Conservation (phyloP, 1,139 yeast species). For the Nakaseomyces glabratus region DNA sequence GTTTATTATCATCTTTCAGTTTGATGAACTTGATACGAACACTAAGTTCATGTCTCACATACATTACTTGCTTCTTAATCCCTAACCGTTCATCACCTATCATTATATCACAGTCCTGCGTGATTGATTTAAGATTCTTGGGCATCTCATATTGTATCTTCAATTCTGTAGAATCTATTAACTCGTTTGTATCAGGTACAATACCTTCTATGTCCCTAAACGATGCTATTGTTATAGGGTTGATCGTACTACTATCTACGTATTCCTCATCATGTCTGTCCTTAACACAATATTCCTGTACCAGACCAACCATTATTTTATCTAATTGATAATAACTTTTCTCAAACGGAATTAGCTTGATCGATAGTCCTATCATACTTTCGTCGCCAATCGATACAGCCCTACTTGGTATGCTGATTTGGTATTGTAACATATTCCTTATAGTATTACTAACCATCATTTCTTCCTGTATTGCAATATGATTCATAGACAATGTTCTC, state of each 20-base stretch:
- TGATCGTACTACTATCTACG: slow-evolving; percentile 37
- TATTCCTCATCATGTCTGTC: slow-evolving; percentile 34
- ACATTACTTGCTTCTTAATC: slow-evolving; percentile 30
- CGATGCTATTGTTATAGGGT: slow-evolving; percentile 33
- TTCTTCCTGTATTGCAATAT: slow-evolving; percentile 43
- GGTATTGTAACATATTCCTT: slow-evolving; percentile 59
- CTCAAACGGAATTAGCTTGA: slow-evolving; percentile 43
- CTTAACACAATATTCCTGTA: slow-evolving; percentile 43
- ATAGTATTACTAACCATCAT: slow-evolving; percentile 54
- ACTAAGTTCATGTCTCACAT: slow-evolving; percentile 24
- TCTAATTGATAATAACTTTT: slow-evolving; percentile 45
- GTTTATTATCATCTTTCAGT: slow-evolving; percentile 11
- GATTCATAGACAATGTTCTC: slow-evolving; percentile 47
- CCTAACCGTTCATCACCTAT: slow-evolving; percentile 38
- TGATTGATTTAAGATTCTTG: slow-evolving; percentile 40
- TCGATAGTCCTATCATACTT: slow-evolving; percentile 43
- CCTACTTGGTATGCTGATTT: slow-evolving; percentile 45
- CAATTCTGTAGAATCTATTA: slow-evolving; percentile 45
- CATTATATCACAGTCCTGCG: slow-evolving; percentile 45
- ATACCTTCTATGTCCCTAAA: slow-evolving; percentile 36
- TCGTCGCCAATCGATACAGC: slow-evolving; percentile 55
- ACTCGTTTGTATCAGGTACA: slow-evolving; percentile 24
- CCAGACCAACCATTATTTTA: slow-evolving; percentile 40
- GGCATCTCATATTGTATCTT: slow-evolving; percentile 46
- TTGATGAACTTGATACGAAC: slow-evolving; percentile 19